Percentiles rank a stretch among this genome's conserved stretches.
phyloP scores from a whole-genome alignment of 2,329 filamentous ascomycete genomes.

The Fusarium pininemorale region DNA sequence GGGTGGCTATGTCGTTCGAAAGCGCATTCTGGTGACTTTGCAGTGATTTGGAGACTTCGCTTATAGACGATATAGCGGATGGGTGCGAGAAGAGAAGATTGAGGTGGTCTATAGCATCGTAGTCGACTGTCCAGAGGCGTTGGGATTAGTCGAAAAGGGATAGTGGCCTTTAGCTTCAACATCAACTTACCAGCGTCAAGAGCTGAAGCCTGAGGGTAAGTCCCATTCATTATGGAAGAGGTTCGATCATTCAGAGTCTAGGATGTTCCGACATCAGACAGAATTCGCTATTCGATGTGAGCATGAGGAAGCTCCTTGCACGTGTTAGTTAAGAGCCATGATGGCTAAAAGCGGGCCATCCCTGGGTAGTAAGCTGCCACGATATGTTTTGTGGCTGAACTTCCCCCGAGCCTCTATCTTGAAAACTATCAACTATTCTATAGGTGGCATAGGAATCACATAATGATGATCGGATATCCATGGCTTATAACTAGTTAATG shows the following conservation, averaged over 20 bases:
- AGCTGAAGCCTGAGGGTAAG: slow-evolving; percentile 48
- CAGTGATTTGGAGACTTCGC: slow-evolving; percentile 77
- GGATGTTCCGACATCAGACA: slow-evolving; percentile 10
- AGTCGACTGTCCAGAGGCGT: slow-evolving; percentile 65
- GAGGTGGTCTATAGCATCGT: slow-evolving; percentile 91
- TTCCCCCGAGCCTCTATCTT: slow-evolving; percentile 12
- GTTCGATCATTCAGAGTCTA: background rate
- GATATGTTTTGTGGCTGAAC: slow-evolving; percentile 24
- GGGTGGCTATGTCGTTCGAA: slow-evolving; percentile 76
- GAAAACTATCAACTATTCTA: background rate
- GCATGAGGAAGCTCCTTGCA: slow-evolving; percentile 36
- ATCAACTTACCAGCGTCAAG: slow-evolving; percentile 56
- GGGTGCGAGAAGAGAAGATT: slow-evolving; percentile 94
- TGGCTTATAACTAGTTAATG: background rate
- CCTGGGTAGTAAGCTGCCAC: slow-evolving; percentile 11
- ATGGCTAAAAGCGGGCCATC: slow-evolving; percentile 40
- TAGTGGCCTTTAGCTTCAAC: slow-evolving; percentile 9
- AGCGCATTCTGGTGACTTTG: slow-evolving; percentile 82
- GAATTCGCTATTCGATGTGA: background rate
- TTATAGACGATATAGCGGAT: slow-evolving; percentile 81
- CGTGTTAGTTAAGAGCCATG: slow-evolving; percentile 44
- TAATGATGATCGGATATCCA: background rate
- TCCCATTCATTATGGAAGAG: slow-evolving; percentile 53
- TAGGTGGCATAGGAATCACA: background rate
- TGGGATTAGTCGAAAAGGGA: slow-evolving; percentile 32